Percentiles rank a stretch among this genome's conserved stretches.
These are phyloP conservation scores for Scheffersomyces lignicola DNA, from an alignment of 1,139 yeast species.

Conservation along the genomic window DNA sequence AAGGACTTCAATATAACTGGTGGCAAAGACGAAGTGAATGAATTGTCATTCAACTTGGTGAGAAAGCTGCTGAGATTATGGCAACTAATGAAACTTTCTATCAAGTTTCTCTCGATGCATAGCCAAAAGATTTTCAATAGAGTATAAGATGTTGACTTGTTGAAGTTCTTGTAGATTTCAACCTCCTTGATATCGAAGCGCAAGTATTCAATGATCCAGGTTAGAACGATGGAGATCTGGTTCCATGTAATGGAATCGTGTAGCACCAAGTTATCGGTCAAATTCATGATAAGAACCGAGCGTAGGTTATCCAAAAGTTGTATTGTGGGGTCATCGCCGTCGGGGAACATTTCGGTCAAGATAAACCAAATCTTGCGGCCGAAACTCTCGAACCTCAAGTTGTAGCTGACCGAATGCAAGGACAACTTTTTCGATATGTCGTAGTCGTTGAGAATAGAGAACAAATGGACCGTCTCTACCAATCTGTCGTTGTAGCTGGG, in stretches of 20 bases:
- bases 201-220: conserved; percentile 30
- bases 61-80: conserved; percentile 12
- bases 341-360: conserved; percentile 15
- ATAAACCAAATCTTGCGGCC: conserved; percentile 39
- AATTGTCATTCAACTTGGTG: conserved; percentile 6
- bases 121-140: conserved; percentile 24
- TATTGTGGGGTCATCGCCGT: conserved; percentile 8
- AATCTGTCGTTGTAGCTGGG: conserved; percentile 8
- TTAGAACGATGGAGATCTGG: conserved; percentile 26
- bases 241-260: conserved; percentile 29
- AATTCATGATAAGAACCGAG: conserved; percentile 31
- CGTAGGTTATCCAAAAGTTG: conserved; percentile 24
- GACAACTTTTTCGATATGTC: conserved; percentile 35
- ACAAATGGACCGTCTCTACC: conserved; percentile 28
- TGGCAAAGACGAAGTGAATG: conserved; percentile 11
- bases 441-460: conserved; percentile 37
- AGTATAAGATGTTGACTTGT: conserved; percentile 21
- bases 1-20: conserved; percentile 16
- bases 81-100: conserved; percentile 19
- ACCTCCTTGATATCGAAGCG: conserved; percentile 8
- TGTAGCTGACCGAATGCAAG: conserved; percentile 21
- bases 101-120: conserved; percentile 18
- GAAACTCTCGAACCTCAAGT: conserved; percentile 31
- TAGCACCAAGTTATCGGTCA: conserved; percentile 29
- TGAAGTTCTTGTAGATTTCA: conserved; percentile 12